Evolutionary conservation across 106 monocot genomes (phyloP).

Genomic region (Dendrobium chrysotoxum): DNA sequence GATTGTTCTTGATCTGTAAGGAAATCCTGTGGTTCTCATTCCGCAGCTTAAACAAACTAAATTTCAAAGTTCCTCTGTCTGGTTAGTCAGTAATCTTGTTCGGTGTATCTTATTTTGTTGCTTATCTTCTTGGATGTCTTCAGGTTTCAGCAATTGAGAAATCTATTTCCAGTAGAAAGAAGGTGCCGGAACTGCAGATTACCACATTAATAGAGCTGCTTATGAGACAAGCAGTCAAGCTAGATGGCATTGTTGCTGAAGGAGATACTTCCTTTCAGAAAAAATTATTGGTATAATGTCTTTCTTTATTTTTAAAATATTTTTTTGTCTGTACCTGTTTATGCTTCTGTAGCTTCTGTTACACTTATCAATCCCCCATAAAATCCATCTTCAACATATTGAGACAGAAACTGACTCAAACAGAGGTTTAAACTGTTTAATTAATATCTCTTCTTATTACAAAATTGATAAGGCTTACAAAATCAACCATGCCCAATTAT

Average conservation of each 20-base stretch:
- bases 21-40: background rate
- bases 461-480: background rate
- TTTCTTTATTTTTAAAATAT: slow-evolving; percentile 1
- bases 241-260: slow-evolving; percentile 50
- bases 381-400: no score
- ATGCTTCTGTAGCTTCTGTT: background rate
- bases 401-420: background rate
- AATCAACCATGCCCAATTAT: background rate
- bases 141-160: slow-evolving; percentile 63
- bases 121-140: background rate
- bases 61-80: background rate
- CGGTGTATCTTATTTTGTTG: background rate
- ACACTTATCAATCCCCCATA: background rate
- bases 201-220: slow-evolving; percentile 69
- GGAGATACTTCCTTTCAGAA: slow-evolving; percentile 56
- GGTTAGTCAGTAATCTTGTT: background rate
- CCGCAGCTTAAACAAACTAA: background rate
- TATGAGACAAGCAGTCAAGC: slow-evolving; percentile 73
- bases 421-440: background rate
- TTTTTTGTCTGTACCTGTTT: background rate
- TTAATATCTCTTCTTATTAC: background rate
- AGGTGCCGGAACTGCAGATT: slow-evolving; percentile 80
- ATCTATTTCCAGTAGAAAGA: slow-evolving; percentile 50
- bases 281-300: slow-evolving; percentile 44
- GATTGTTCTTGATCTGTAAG: background rate